Evolutionary conservation across 192 early-diverging fungal genomes (phyloP).

Genomic region (Podila minutissima): DNA sequence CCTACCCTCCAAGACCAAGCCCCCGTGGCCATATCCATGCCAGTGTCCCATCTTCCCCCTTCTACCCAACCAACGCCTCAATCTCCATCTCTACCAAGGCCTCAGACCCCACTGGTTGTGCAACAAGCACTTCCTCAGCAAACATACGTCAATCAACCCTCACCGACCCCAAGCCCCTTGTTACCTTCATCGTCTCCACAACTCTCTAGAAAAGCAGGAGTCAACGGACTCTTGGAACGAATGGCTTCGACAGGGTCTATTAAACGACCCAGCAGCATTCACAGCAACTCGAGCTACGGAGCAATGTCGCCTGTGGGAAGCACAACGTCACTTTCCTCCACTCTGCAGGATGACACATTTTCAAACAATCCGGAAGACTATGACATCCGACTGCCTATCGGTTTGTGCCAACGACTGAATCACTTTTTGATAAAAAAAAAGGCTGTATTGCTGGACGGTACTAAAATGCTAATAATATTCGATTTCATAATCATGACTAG

Average conservation of each 20-base stretch:
- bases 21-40: too few species aligned
- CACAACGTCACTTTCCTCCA: conserved; percentile 13
- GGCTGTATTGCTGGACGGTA: too few species aligned
- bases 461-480: background rate
- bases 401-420: conserved; percentile 2
- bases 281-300: conserved; percentile 19
- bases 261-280: conserved; percentile 30
- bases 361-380: conserved; percentile 52
- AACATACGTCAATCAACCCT: background rate
- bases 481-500: conserved; percentile 40
- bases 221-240: conserved; percentile 35
- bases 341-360: conserved; percentile 31
- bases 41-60: too few species aligned
- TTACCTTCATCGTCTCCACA: background rate
- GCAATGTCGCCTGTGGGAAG: conserved; percentile 27
- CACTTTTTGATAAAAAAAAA: background rate
- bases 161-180: background rate
- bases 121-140: background rate
- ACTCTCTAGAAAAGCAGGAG: conserved; percentile 8
- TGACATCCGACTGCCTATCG: conserved; percentile 38
- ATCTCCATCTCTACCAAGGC: too few species aligned
- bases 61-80: too few species aligned
- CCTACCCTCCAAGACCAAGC: background rate
- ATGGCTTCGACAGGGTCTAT: conserved; percentile 37
- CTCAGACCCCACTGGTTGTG: too few species aligned